Conservation (phyloP, 2,329 filamentous ascomycete species). For the Aspergillus melleus region DNA sequence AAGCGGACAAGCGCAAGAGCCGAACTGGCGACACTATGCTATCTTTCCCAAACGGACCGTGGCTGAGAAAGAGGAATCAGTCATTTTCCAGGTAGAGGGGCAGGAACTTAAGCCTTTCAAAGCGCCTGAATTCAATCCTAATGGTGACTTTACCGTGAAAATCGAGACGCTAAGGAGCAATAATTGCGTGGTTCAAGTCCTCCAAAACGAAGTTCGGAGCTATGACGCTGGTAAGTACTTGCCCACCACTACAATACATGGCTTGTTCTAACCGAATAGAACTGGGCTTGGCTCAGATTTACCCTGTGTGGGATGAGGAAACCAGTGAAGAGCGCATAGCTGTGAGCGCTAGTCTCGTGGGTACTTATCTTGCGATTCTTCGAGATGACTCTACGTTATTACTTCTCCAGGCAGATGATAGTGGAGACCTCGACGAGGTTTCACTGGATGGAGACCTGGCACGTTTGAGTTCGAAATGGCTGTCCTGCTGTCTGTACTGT, state of each 20-base stretch:
- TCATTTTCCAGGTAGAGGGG: slow-evolving; percentile 73
- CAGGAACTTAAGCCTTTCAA: slow-evolving; percentile 72
- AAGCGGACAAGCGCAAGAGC: slow-evolving; percentile 55
- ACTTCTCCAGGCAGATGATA: slow-evolving; percentile 75
- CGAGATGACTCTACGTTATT: slow-evolving; percentile 80
- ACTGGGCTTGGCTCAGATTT: slow-evolving; percentile 83
- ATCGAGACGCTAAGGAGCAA: slow-evolving; percentile 80
- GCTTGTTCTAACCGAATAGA: slow-evolving; percentile 52
- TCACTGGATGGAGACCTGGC: slow-evolving; percentile 61
- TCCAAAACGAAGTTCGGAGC: slow-evolving; percentile 81
- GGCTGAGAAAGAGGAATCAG: slow-evolving; percentile 70
- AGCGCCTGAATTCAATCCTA: slow-evolving; percentile 87
- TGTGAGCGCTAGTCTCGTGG: slow-evolving; percentile 77
- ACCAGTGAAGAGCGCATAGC: slow-evolving; percentile 74
- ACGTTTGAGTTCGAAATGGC: slow-evolving; percentile 70
- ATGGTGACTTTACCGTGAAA: slow-evolving; percentile 82
- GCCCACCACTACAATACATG: slow-evolving; percentile 2
- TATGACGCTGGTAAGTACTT: slow-evolving; percentile 77
- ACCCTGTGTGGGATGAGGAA: slow-evolving; percentile 90
- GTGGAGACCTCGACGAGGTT: slow-evolving; percentile 82
- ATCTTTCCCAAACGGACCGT: slow-evolving; percentile 72
- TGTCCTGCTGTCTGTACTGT: slow-evolving; percentile 80
- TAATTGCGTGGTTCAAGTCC: slow-evolving; percentile 80
- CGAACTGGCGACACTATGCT: slow-evolving; percentile 68
- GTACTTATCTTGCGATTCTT: slow-evolving; percentile 81